Evolutionary conservation across 192 early-diverging fungal genomes (phyloP).

Genomic region (Gamsiella multidivaricata): DNA sequence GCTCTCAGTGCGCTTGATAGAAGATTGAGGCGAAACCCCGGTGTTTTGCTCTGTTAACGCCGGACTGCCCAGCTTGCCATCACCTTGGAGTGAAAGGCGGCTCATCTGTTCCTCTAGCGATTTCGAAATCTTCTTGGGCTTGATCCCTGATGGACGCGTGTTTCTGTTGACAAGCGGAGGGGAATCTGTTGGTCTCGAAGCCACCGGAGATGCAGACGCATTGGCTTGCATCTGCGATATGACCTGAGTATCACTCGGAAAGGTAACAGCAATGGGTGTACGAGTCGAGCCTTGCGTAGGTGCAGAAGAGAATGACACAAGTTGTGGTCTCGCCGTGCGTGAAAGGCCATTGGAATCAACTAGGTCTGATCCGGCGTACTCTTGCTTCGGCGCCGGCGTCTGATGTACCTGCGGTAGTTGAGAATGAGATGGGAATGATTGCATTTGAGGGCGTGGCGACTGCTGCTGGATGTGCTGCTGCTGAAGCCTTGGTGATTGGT

Average conservation of each 20-base stretch:
- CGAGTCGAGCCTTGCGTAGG: background rate
- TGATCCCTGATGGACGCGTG: slow-evolving; percentile 20
- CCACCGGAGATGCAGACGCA: background rate
- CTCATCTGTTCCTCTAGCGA: slow-evolving; percentile 17
- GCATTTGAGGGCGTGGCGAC: background rate
- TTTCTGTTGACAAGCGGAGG: slow-evolving; percentile 32
- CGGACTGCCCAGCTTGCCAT: background rate
- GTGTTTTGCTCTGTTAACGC: background rate
- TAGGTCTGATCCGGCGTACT: background rate
- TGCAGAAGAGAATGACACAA: background rate
- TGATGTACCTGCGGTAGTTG: background rate
- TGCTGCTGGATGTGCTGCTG: background rate
- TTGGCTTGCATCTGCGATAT: background rate
- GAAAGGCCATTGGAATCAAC: background rate
- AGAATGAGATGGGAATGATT: background rate
- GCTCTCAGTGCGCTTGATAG: background rate
- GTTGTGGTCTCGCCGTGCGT: background rate
- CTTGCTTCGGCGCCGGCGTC: slow-evolving; percentile 19
- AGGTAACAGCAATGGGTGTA: background rate
- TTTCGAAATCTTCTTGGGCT: slow-evolving; percentile 3
- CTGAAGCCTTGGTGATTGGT: background rate
- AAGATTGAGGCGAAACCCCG: background rate
- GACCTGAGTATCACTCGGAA: background rate
- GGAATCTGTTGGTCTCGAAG: background rate
- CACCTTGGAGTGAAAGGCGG: slow-evolving; percentile 11